These are phyloP conservation scores for Backusella tarrabulga DNA, from an alignment of 192 early-diverging fungal genomes.

Conservation along the genomic window DNA sequence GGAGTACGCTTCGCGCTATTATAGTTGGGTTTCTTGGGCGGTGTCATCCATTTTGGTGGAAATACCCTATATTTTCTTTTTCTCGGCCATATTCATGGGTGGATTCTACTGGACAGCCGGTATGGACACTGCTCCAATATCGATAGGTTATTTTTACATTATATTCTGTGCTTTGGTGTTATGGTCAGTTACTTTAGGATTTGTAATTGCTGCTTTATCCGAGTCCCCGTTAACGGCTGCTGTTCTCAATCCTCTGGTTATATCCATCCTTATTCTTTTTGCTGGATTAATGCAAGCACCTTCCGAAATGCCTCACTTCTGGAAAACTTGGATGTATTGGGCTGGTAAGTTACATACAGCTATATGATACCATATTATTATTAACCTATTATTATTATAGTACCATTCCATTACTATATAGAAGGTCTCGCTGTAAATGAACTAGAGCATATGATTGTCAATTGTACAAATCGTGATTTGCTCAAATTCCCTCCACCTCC, in stretches of 20 bases:
- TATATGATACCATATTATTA: neutral
- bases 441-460: slow-evolving; percentile 45
- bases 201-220: slow-evolving; percentile 64
- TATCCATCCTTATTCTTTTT: slow-evolving; percentile 67
- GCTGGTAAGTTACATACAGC: slow-evolving; percentile 29
- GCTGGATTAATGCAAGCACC: slow-evolving; percentile 66
- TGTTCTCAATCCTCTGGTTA: slow-evolving; percentile 65
- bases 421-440: slow-evolving; percentile 64
- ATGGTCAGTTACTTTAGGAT: slow-evolving; percentile 68
- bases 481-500: slow-evolving; percentile 50
- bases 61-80: slow-evolving; percentile 63
- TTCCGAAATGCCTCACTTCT: slow-evolving; percentile 61
- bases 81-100: slow-evolving; percentile 61
- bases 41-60: slow-evolving; percentile 62
- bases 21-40: slow-evolving; percentile 65
- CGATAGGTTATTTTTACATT: slow-evolving; percentile 64
- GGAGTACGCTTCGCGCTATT: slow-evolving; percentile 67
- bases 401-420: slow-evolving; percentile 61
- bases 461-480: slow-evolving; percentile 52
- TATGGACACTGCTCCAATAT: slow-evolving; percentile 43
- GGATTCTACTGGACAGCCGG: slow-evolving; percentile 75
- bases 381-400: slow-evolving; percentile 12
- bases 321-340: slow-evolving; percentile 66
- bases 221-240: slow-evolving; percentile 56
- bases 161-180: slow-evolving; percentile 56